A percentile compares a stretch with the other conserved stretches of the same genome.
These are phyloP conservation scores for Noccaea caerulescens DNA, from an alignment of 345 rosid species.

Conservation along the genomic window DNA sequence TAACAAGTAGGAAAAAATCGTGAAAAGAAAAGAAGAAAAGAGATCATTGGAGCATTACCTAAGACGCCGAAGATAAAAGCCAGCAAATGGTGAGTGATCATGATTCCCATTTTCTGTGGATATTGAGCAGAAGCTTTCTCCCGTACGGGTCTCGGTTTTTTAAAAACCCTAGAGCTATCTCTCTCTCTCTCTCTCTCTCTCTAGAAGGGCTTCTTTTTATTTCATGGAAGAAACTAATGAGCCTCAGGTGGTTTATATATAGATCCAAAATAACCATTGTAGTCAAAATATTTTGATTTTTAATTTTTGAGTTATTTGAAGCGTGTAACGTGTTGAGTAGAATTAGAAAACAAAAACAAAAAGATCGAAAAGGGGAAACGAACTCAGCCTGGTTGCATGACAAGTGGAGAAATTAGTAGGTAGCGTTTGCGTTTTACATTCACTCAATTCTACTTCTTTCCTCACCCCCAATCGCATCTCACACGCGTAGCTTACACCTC, in stretches of 20 bases:
- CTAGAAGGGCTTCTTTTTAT: slow-evolving; percentile 34
- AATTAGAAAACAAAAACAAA: not conserved
- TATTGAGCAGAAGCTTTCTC: slow-evolving; percentile 23
- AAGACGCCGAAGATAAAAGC: slow-evolving; percentile 67
- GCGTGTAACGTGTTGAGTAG: slow-evolving; percentile 42
- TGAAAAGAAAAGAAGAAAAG: not conserved
- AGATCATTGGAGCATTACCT: slow-evolving; percentile 53
- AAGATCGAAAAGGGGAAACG: slow-evolving; percentile 40
- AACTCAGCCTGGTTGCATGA: slow-evolving; percentile 66
- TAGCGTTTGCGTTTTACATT: slow-evolving; percentile 55
- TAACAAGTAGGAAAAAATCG: not conserved
- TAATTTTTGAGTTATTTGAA: slow-evolving; percentile 17
- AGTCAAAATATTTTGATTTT: slow-evolving; percentile 29
- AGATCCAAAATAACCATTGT: slow-evolving; percentile 40
- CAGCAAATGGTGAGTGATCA: slow-evolving; percentile 43
- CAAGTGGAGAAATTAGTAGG: slow-evolving; percentile 71
- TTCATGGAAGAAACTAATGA: slow-evolving; percentile 33
- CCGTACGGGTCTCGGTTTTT: slow-evolving; percentile 18
- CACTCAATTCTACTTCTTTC: slow-evolving; percentile 15
- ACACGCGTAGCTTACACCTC: not conserved
- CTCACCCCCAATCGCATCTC: slow-evolving; percentile 31
- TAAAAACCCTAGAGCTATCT: slow-evolving; percentile 45
- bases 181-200: slow-evolving; percentile 15
- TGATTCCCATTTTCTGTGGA: slow-evolving; percentile 46
- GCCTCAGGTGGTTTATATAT: slow-evolving; percentile 46